phyloP scores from a whole-genome alignment of 129 eudicot species.

The Artemisia argyi region DNA sequence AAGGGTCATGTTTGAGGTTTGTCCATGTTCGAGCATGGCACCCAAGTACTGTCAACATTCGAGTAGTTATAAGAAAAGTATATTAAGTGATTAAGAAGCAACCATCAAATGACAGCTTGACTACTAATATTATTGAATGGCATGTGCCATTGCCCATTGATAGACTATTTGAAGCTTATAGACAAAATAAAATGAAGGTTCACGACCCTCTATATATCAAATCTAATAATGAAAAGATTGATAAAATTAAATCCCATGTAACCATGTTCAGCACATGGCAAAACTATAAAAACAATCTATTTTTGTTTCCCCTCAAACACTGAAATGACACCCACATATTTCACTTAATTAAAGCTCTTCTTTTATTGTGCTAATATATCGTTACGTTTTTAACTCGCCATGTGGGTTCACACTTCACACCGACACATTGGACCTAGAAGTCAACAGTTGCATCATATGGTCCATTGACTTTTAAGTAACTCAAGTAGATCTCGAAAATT shows the following conservation, averaged over 20 bases:
- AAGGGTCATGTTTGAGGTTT: too few species aligned
- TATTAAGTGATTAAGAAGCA: conserved; percentile 15
- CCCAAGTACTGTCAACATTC: neutral
- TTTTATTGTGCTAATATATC: neutral
- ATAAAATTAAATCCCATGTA: conserved; percentile 9
- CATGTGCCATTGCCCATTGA: conserved; percentile 29
- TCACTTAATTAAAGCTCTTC: conserved; percentile 13
- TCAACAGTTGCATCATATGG: conserved; percentile 7
- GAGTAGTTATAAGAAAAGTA: neutral
- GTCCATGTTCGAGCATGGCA: too few species aligned
- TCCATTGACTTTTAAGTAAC: conserved; percentile 1
- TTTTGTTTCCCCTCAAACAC: conserved; percentile 12
- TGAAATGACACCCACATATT: conserved; percentile 18
- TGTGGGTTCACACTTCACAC: conserved; percentile 31
- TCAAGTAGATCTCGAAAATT: neutral
- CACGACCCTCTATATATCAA: conserved; percentile 21
- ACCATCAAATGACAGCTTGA: conserved; percentile 15
- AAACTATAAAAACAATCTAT: conserved; percentile 10
- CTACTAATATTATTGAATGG: conserved; percentile 20
- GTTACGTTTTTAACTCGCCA: conserved; percentile 7
- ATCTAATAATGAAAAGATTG: conserved; percentile 19
- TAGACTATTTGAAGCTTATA: conserved; percentile 25
- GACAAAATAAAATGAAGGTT: conserved; percentile 28
- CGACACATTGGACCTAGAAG: conserved; percentile 36
- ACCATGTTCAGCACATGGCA: conserved; percentile 17